Evolutionary conservation across 768 basidiomycete genomes (phyloP).

Genomic region (Calocera cornea): DNA sequence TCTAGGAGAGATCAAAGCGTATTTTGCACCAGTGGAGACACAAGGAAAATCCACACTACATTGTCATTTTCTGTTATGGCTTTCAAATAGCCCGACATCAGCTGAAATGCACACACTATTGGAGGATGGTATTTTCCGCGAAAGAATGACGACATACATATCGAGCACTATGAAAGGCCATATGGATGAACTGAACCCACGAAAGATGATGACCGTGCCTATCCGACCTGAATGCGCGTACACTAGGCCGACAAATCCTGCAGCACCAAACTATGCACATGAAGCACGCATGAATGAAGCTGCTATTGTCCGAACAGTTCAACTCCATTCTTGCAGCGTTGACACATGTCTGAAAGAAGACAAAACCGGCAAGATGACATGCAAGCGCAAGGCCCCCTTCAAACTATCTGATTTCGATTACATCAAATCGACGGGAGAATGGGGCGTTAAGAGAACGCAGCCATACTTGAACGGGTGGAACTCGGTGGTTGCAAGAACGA

Average conservation of each 20-base stretch:
- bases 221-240: conserved; percentile 22
- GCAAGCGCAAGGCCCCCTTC: conserved; percentile 26
- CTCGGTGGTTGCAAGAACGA: conserved; percentile 19
- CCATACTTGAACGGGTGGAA: conserved; percentile 18
- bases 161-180: neutral
- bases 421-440: conserved; percentile 14
- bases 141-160: neutral
- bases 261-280: conserved; percentile 14
- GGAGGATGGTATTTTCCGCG: neutral
- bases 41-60: neutral
- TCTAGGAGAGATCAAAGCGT: neutral
- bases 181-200: neutral
- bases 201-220: neutral
- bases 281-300: conserved; percentile 13
- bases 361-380: conserved; percentile 16
- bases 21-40: neutral
- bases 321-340: conserved; percentile 25
- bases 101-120: neutral
- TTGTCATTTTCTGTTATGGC: neutral
- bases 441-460: conserved; percentile 13
- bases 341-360: conserved; percentile 17
- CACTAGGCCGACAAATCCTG: conserved; percentile 26
- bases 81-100: neutral
- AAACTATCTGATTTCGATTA: conserved; percentile 6
- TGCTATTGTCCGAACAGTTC: conserved; percentile 19